Conservation (phyloP, 257 asterid genomes). For the Solanum verrucosum region DNA sequence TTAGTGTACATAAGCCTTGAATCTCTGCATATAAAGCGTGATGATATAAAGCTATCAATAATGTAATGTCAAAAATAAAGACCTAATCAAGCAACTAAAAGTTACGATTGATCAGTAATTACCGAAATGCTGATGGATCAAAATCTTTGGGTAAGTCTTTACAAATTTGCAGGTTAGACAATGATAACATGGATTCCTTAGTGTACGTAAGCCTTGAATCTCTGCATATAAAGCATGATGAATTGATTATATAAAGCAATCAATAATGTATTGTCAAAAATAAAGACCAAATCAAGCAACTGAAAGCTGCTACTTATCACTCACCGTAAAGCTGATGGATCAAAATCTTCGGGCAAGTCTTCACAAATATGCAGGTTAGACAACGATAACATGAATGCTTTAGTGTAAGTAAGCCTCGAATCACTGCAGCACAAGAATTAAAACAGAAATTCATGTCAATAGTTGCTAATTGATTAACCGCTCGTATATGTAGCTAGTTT, state of each 20-base stretch:
- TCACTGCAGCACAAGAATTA: background rate
- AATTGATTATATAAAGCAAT: background rate
- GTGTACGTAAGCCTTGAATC: background rate
- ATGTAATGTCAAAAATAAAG: background rate
- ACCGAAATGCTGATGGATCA: constrained; percentile 24
- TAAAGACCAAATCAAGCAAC: background rate
- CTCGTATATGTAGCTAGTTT: background rate
- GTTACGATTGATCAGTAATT: background rate
- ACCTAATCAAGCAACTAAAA: background rate
- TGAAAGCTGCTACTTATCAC: background rate
- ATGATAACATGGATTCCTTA: constrained; percentile 30
- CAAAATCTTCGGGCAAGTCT: constrained; percentile 26
- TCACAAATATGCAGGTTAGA: constrained; percentile 22
- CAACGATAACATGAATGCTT: constrained; percentile 32
- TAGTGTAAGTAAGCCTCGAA: background rate
- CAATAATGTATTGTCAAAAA: background rate
- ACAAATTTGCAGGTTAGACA: constrained; percentile 21
- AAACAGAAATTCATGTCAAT: background rate
- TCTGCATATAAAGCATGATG: background rate
- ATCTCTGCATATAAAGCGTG: background rate
- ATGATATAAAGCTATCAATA: background rate
- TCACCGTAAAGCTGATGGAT: constrained; percentile 24
- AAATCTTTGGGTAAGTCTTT: constrained; percentile 27
- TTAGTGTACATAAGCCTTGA: background rate
- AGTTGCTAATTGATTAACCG: background rate